Evolutionary conservation across 768 basidiomycete genomes (phyloP), one percentile per base, ranked within the genome.

Genomic region (Boletellus emodensis): DNA sequence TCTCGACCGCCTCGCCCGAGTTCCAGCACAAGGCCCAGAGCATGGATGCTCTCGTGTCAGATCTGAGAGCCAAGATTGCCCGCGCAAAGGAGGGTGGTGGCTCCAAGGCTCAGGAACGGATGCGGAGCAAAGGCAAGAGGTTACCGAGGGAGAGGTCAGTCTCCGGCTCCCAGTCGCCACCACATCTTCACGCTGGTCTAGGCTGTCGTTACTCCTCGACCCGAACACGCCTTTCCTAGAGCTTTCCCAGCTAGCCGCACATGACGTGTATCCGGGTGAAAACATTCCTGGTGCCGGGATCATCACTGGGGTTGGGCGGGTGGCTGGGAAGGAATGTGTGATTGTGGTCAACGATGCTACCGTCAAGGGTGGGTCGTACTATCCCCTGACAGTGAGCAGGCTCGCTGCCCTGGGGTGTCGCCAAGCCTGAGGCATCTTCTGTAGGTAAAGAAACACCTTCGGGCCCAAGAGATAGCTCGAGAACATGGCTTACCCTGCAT

Each of bases 291-390:
- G 87, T 0, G 94, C 92, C 2, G 94, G 93, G 3, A 80, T 97
- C 38, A 88, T 97, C 53, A 92, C 93, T 3, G 94, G 94, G 18
- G 78, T 86, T 52, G 87, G 87, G 3, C 74, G 88, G 28, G 82
- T 94, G 35, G 78, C 84, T 20, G 91, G 91, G 1, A 73, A 80
- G 51, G 90, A 94, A 67, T 94, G 90, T 61, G 83, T 96, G 56
- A 69, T 97, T 5, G 84, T 95, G 5, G 87, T 90, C n/a, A 97
- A 96, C 66, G 94, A 97, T 63, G 86, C 93, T 30, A 93, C 90
- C 7, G 90, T 93, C 24, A 94, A 94, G 66, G 93, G 93, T 13
- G 93, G 93, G 8, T 89, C 89, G 1, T 95, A 95, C 67, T 91
- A 92, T 62, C 93, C 91, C 18, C 68, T 94, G 44, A 93, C 90